Base-by-base conservation (phyloP, 1,284 basidiomycete genomes). In the Melampsora occidentalis region DNA sequence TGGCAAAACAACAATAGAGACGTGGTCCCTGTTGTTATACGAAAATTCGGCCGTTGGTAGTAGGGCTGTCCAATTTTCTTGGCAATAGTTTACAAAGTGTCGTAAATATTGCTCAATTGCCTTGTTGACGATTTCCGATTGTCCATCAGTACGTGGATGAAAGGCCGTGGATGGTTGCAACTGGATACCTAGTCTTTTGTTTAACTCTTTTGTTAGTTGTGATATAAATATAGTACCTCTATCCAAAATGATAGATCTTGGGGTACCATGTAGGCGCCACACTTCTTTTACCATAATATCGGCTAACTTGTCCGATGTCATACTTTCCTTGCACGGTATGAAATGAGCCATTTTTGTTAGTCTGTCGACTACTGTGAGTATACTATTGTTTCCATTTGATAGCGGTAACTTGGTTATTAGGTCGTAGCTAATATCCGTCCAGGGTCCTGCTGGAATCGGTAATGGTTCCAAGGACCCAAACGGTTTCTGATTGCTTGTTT, bases 161-260 rank as follows among this genome's bases (percentile, higher is more conserved):
- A 28, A 62, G 7, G 18, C 20, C 3, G 59, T 62, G 2, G 20
- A 62, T 12, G 59, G 59, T 12, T 62, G 5, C 2, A 62, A 33
- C 2, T 33, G 5, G 18, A 62, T 62, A 3, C 59, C 59, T 5
- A 62, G 9, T 7, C 18, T 2, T 12, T 7, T 10, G 59, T n/a
- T 22, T 16, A 62, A 22, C 18, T 62, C 2, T 2, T 2, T 5
- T 2, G 59, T 22, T 12, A 62, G 28, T 22, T 62, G 59, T 12
- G 59, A 62, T 12, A 62, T n/a, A n/a, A 62, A 62, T 28, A 62
- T 22, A 62, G 28, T 62, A n/a, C n/a, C n/a, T n/a, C n/a, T n/a
- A n/a, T n/a, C n/a, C n/a, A n/a, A n/a, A n/a, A n/a, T n/a, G n/a
- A n/a, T n/a, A n/a, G n/a, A 14, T 2, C n/a, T 51, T 16, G 2